These are phyloP conservation scores for Fusarium sulawesiense DNA, from an alignment of 2,329 filamentous ascomycete genomes.

Conservation along the genomic window DNA sequence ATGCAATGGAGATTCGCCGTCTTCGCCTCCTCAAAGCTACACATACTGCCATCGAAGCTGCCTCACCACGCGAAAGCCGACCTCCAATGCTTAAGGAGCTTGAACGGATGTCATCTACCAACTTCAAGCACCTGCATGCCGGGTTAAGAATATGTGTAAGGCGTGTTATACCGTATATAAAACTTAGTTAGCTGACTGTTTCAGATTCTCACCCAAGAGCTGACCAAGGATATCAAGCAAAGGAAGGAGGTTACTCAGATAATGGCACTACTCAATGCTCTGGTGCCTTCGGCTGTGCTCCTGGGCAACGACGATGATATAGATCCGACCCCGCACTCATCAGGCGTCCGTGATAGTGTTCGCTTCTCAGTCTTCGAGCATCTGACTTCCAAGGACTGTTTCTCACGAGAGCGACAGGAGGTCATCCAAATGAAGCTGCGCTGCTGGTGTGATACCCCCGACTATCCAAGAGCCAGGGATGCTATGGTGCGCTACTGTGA, in stretches of 20 bases:
- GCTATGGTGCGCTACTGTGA: conserved; percentile 49
- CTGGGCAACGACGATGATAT: conserved; percentile 39
- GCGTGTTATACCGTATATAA: background rate
- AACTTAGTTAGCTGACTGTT: background rate
- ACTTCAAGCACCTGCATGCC: conserved; percentile 49
- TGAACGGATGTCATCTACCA: conserved; percentile 44
- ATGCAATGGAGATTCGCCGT: conserved; percentile 50
- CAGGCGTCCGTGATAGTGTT: conserved; percentile 50
- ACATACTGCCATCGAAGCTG: conserved; percentile 24
- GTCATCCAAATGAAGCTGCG: conserved; percentile 49
- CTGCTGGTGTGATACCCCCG: conserved; percentile 49
- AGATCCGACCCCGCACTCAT: conserved; percentile 47
- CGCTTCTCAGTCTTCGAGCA: conserved; percentile 52
- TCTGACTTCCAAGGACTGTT: conserved; percentile 45
- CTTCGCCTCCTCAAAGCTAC: conserved; percentile 45
- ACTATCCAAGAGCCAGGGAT: conserved; percentile 46
- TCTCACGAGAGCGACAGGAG: conserved; percentile 35
- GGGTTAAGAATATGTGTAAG: conserved; percentile 51
- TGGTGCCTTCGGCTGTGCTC: conserved; percentile 48
- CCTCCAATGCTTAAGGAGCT: conserved; percentile 47
- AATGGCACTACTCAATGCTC: conserved; percentile 52
- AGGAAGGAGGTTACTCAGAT: conserved; percentile 37
- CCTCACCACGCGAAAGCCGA: conserved; percentile 18
- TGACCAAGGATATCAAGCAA: conserved; percentile 20
- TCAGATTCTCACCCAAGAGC: conserved; percentile 47